Evolutionary conservation across 371 early-diverging fungal species (phyloP).

Genomic region (Choanephora cucurbitarum): DNA sequence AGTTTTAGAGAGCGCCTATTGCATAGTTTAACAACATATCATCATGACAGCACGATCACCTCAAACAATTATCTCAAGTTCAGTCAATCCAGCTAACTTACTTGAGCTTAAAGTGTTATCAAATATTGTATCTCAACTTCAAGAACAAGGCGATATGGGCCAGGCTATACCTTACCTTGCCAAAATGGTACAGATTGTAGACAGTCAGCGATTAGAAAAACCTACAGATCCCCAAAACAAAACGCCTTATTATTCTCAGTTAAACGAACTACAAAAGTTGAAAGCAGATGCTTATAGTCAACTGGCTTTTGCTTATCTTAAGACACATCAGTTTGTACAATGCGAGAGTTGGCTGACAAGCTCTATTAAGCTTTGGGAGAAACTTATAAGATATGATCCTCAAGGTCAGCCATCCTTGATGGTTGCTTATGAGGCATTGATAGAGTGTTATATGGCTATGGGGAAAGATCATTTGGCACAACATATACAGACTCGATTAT

Average conservation of each 20-base stretch:
- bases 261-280: constrained; percentile 15
- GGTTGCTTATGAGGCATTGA: constrained; percentile 28
- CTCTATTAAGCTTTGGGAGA: constrained; percentile 39
- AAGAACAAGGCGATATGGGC: constrained; percentile 23
- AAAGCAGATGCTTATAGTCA: constrained; percentile 43
- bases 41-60: constrained; percentile 4
- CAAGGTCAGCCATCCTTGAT: constrained; percentile 4
- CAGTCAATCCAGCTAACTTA: constrained; percentile 30
- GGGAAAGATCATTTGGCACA: constrained; percentile 37
- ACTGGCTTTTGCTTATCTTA: constrained; percentile 37
- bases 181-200: constrained; percentile 46
- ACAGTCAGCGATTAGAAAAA: constrained; percentile 29
- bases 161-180: constrained; percentile 45
- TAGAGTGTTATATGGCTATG: constrained; percentile 30
- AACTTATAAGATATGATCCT: constrained; percentile 13
- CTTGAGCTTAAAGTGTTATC: constrained; percentile 35
- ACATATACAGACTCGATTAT: constrained; percentile 21
- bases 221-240: not conserved
- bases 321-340: constrained; percentile 25
- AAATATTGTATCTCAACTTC: constrained; percentile 23
- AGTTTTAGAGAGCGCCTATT: no score
- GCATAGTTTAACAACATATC: not conserved
- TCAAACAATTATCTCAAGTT: constrained; percentile 17
- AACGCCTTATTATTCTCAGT: constrained; percentile 16
- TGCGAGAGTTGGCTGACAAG: constrained; percentile 30